Percentiles rank a stretch among this genome's conserved stretches.
These are phyloP conservation scores for Boletus sensibilis DNA, from an alignment of 768 basidiomycete genomes.

Conservation along the genomic window DNA sequence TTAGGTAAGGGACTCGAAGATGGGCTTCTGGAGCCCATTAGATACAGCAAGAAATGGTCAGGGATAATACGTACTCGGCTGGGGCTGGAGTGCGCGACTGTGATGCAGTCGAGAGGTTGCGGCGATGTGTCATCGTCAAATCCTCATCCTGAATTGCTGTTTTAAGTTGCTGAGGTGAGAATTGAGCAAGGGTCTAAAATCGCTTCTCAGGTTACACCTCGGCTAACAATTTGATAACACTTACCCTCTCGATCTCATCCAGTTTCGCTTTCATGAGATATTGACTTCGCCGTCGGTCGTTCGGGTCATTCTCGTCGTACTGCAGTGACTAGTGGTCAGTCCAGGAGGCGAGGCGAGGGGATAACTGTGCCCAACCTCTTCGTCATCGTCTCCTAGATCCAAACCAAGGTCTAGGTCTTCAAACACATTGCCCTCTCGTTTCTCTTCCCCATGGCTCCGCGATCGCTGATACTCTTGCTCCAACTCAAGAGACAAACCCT, in stretches of 20 bases:
- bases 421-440: conserved; percentile 45
- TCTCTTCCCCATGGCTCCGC: conserved; percentile 41
- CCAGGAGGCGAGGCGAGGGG: not conserved
- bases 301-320: conserved; percentile 70
- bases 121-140: conserved; percentile 20
- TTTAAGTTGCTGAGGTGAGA: conserved; percentile 53
- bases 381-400: conserved; percentile 41
- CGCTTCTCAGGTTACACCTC: conserved; percentile 10
- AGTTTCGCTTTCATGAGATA: conserved; percentile 70
- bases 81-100: conserved; percentile 7
- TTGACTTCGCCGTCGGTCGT: conserved; percentile 75
- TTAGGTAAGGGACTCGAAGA: conserved; percentile 15
- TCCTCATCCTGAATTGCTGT: conserved; percentile 22
- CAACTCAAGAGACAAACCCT: conserved; percentile 25
- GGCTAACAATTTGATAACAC: conserved; percentile 16
- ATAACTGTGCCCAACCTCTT: conserved; percentile 38
- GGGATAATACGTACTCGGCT: conserved; percentile 22
- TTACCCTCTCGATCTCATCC: conserved; percentile 75
- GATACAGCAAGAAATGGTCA: conserved; percentile 5
- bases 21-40: conserved; percentile 10
- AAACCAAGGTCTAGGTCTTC: conserved; percentile 47
- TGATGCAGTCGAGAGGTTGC: conserved; percentile 13
- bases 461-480: conserved; percentile 30
- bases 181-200: conserved; percentile 58
- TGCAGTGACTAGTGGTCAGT: conserved; percentile 30